phyloP scores from a whole-genome alignment of 2,329 filamentous ascomycete species.

The Alternaria hordeiaustralica region DNA sequence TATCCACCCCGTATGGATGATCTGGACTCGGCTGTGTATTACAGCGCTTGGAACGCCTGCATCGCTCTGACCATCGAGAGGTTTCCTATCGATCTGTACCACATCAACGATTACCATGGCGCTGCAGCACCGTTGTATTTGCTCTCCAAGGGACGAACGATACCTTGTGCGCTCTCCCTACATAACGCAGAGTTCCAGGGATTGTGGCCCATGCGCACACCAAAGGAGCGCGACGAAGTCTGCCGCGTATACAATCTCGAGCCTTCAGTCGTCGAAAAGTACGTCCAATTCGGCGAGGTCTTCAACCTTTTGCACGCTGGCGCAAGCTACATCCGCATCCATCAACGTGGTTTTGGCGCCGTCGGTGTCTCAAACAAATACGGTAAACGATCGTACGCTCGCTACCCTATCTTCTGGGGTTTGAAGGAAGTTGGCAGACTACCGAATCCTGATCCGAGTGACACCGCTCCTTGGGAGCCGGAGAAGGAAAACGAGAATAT shows the following conservation, averaged over 20 bases:
- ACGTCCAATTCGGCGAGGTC: conserved; percentile 72
- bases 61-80: conserved; percentile 68
- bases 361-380: conserved; percentile 59
- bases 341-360: conserved; percentile 69
- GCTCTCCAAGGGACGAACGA: neutral
- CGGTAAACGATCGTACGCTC: conserved; percentile 68
- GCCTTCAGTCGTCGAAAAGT: conserved; percentile 62
- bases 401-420: conserved; percentile 74
- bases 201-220: conserved; percentile 42
- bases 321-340: conserved; percentile 68
- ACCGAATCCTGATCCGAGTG: conserved; percentile 70
- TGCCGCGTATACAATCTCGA: conserved; percentile 69
- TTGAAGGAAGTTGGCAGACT: conserved; percentile 65
- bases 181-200: neutral
- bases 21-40: conserved; percentile 70
- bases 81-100: conserved; percentile 48
- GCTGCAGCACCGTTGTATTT: neutral
- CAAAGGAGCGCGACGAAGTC: conserved; percentile 67
- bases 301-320: conserved; percentile 74
- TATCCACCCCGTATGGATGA: conserved; percentile 69
- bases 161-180: neutral
- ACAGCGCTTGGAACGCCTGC: conserved; percentile 74
- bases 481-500: conserved; percentile 13
- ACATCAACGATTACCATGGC: neutral
- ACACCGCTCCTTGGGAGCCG: conserved; percentile 67